Percentiles rank a stretch among this genome's conserved stretches.
Evolutionary conservation across 805 yeast species (phyloP).

Genomic region (Jamesozyma spencerorum): DNA sequence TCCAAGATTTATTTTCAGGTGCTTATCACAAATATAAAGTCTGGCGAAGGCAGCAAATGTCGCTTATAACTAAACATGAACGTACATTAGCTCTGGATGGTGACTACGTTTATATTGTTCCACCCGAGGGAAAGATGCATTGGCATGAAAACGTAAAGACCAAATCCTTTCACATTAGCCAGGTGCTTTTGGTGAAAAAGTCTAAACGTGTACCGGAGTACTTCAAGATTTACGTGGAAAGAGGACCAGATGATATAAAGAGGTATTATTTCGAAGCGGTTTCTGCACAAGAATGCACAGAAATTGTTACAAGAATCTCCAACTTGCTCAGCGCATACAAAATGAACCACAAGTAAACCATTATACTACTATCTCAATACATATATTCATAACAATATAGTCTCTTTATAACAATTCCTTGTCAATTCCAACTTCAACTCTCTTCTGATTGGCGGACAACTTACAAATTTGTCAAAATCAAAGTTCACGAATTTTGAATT

Average conservation of each 20-base stretch:
- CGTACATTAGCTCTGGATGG: conserved; percentile 85
- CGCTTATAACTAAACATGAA: conserved; percentile 66
- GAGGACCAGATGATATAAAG: conserved; percentile 54
- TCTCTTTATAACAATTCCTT: not conserved
- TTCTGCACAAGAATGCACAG: conserved; percentile 50
- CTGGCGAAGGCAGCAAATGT: conserved; percentile 80
- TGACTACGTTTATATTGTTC: conserved; percentile 76
- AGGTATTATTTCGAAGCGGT: conserved; percentile 82
- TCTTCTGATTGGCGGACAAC: conserved; percentile 3
- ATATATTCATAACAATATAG: too few species aligned
- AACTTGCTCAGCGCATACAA: conserved; percentile 48
- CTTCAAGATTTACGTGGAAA: conserved; percentile 71
- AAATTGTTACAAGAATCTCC: conserved; percentile 64
- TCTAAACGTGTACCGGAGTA: conserved; percentile 66
- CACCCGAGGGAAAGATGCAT: conserved; percentile 69
- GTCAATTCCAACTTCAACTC: not conserved
- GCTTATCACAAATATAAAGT: conserved; percentile 80
- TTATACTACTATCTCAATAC: not conserved
- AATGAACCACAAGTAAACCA: conserved; percentile 28
- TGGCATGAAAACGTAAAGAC: conserved; percentile 75
- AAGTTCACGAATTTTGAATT: not conserved
- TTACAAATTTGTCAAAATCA: not conserved
- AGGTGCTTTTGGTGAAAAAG: conserved; percentile 65
- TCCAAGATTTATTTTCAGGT: conserved; percentile 33
- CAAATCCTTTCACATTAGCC: conserved; percentile 75